Base-by-base conservation (phyloP, 208 protist species). In the Acanthamoeba sp. region DNA sequence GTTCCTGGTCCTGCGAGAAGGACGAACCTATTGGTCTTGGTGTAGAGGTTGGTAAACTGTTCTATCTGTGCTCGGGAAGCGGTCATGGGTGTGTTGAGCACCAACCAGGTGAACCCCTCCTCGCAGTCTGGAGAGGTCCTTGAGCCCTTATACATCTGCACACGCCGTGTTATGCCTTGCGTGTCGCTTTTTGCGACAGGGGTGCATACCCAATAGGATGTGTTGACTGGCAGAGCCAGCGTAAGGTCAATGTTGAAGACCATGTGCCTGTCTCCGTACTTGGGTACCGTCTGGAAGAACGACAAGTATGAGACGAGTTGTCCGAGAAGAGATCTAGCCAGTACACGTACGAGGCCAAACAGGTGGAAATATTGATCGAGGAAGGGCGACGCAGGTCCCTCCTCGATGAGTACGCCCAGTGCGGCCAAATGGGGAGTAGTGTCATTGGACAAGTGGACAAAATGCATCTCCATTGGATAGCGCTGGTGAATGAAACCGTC, bases 381-480 rank as follows among this genome's bases (percentile, higher is more conserved):
- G 42, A 50, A 82, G 27, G 29, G 20, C 3, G 73, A 82, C 24
- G 36, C 27, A 32, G 73, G 27, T 20, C 73, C 38, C 73, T 82
- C 40, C 24, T 82, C 73, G 14, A 82, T 7, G 7, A 82, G 27
- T 7, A 82, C 42, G 14, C 36, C 14, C 2, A 82, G 7, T 9
- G 42, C 73, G 18, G 73, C 73, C 27, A 82, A 24, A 24, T 82
- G 73, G 1, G 73, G 40, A 4, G 40, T 52, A 1, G 73, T 52
- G 36, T 42, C 42, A 22, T 50, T 82, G 20, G 73, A 27, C 2
- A 82, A 4, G 27, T 82, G 73, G 2, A 82, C 14, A 12, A 82
- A 50, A 18, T 82, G 73, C 38, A 82, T 27, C 24, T 82, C 73
- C 73, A 82, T 82, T 38, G 73, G 36, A 32, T 82, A 82, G 20